phyloP scores from a whole-genome alignment of 371 early-diverging fungal species.

The Neoconidiobolus thromboides region DNA sequence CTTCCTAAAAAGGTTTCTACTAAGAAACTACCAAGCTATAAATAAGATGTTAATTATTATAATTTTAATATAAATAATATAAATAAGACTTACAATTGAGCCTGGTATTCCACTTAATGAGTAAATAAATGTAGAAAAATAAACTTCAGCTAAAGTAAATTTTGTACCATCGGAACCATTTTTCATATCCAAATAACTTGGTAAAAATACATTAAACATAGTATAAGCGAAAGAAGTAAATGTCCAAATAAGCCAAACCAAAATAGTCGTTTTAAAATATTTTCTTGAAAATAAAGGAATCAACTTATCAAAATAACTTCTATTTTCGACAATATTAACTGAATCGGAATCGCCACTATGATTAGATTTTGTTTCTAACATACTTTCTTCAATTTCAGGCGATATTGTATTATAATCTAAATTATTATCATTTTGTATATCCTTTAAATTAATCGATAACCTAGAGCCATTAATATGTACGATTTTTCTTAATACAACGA shows the following conservation, averaged over 20 bases:
- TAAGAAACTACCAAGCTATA: constrained; percentile 42
- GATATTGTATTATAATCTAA: not conserved
- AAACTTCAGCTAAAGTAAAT: constrained; percentile 32
- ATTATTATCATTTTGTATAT: not conserved
- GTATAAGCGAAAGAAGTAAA: constrained; percentile 57
- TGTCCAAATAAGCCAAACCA: constrained; percentile 65
- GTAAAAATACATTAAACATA: constrained; percentile 71
- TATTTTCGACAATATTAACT: too few species aligned
- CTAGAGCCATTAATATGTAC: constrained; percentile 33
- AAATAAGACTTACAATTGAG: constrained; percentile 27
- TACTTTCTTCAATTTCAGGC: not conserved
- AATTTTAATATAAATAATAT: not conserved
- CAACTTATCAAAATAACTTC: too few species aligned
- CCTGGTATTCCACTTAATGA: constrained; percentile 65
- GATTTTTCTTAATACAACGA: constrained; percentile 45
- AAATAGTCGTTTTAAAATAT: constrained; percentile 28
- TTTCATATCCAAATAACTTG: constrained; percentile 45
- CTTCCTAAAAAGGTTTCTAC: constrained; percentile 60
- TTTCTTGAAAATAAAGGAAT: not conserved
- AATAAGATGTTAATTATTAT: not conserved
- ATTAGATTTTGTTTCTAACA: not conserved
- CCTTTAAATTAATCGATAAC: constrained; percentile 2
- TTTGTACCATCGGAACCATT: constrained; percentile 18
- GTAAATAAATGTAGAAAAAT: constrained; percentile 54
- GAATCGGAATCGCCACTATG: too few species aligned